These are phyloP conservation scores for Atractiella rhizophila DNA, from an alignment of 768 basidiomycete genomes.

Conservation along the genomic window DNA sequence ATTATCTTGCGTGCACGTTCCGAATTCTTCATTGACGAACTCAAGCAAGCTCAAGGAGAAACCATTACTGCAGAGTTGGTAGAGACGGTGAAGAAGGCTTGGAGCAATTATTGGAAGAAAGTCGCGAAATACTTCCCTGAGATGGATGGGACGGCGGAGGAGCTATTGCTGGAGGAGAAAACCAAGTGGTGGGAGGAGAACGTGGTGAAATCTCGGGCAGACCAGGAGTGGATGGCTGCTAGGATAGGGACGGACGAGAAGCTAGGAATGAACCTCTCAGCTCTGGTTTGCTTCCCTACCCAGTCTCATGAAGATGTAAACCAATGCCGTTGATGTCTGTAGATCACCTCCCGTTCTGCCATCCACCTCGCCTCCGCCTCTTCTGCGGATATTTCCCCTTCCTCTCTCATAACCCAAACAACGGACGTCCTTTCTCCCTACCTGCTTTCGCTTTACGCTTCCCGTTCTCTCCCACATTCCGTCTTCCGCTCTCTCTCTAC, in stretches of 20 bases:
- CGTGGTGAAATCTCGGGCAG: conserved; percentile 25
- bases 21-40: conserved; percentile 22
- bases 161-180: background rate
- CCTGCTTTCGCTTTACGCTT: too few species aligned
- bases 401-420: conserved; percentile 30
- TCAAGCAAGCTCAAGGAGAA: conserved; percentile 10
- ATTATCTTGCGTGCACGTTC: conserved; percentile 76
- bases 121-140: conserved; percentile 11
- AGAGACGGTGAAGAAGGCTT: conserved; percentile 10
- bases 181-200: conserved; percentile 31
- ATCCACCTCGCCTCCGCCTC: conserved; percentile 1
- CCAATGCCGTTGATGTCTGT: too few species aligned
- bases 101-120: conserved; percentile 15
- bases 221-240: conserved; percentile 41
- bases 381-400: background rate
- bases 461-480: too few species aligned
- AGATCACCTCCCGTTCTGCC: background rate
- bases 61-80: conserved; percentile 5
- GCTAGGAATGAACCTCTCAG: conserved; percentile 62
- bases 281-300: conserved; percentile 55
- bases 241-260: conserved; percentile 63
- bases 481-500: conserved; percentile 58
- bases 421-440: conserved; percentile 47
- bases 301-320: too few species aligned
- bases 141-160: background rate